phyloP scores from a whole-genome alignment of 179 eudicot species.

The Dionaea muscipula region DNA sequence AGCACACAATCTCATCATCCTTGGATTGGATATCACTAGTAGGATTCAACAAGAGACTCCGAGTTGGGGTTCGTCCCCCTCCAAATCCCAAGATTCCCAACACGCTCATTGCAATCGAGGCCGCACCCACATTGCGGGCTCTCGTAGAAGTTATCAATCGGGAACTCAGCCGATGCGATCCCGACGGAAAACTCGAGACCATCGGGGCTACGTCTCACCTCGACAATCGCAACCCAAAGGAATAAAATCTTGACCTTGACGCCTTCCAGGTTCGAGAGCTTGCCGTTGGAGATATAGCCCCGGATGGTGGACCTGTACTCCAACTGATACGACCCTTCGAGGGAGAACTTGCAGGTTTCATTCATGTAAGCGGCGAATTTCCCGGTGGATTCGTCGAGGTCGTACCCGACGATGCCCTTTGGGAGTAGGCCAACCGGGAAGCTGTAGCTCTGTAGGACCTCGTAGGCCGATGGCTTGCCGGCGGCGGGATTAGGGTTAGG shows the following conservation, averaged over 20 bases:
- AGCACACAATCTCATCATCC: too few species aligned
- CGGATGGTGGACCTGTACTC: constrained; percentile 31
- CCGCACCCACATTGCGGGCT: constrained; percentile 59
- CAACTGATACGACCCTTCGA: constrained; percentile 26
- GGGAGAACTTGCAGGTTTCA: constrained; percentile 22
- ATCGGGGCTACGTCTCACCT: constrained; percentile 24
- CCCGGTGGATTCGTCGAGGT: constrained; percentile 31
- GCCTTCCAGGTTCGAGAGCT: constrained; percentile 28
- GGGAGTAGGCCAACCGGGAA: constrained; percentile 46
- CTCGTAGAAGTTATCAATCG: constrained; percentile 24
- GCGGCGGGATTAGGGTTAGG: too few species aligned
- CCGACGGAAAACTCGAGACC: constrained; percentile 46
- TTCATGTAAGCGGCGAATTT: constrained; percentile 28
- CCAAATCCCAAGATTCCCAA: neutral
- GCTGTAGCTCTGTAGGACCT: constrained; percentile 22
- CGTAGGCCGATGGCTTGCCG: constrained; percentile 22
- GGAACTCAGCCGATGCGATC: constrained; percentile 28
- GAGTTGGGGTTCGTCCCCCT: too few species aligned
- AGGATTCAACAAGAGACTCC: too few species aligned
- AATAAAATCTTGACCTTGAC: constrained; percentile 36
- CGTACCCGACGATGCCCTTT: constrained; percentile 26
- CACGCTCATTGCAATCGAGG: constrained; percentile 27
- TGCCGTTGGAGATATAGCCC: constrained; percentile 24
- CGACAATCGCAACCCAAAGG: constrained; percentile 38
- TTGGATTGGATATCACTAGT: too few species aligned